Conservation (phyloP, 2,329 filamentous ascomycete genomes). For the Claviceps sorghi region DNA sequence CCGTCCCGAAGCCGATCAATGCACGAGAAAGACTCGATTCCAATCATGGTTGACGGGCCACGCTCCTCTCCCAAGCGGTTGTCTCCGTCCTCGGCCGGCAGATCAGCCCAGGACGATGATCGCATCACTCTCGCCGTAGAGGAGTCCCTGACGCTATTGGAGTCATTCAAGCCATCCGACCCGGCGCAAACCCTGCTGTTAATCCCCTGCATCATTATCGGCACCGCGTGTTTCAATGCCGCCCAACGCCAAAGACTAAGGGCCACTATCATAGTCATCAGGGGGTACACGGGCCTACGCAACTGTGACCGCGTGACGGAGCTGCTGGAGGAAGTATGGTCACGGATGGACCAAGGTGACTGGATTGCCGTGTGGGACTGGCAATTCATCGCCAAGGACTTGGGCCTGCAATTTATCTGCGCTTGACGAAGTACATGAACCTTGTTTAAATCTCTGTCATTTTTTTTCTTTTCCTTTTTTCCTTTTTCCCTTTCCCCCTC, state of each 20-base stretch:
- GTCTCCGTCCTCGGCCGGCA: constrained; percentile 33
- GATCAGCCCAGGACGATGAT: constrained; percentile 33
- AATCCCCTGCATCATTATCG: constrained; percentile 45
- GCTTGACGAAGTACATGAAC: constrained; percentile 14
- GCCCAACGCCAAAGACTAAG: constrained; percentile 38
- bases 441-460: background rate
- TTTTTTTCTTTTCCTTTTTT: too few relatives aligned
- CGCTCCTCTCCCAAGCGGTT: constrained; percentile 11
- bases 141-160: constrained; percentile 39
- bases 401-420: constrained; percentile 43
- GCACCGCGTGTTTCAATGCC: constrained; percentile 42
- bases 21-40: constrained; percentile 21
- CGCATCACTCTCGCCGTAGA: constrained; percentile 41
- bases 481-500: background rate
- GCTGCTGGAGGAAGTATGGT: constrained; percentile 45
- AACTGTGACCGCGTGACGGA: constrained; percentile 40
- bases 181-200: constrained; percentile 45
- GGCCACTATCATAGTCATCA: constrained; percentile 33
- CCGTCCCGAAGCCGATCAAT: constrained; percentile 26
- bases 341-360: constrained; percentile 41
- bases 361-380: constrained; percentile 50
- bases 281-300: constrained; percentile 44
- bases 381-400: constrained; percentile 38
- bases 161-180: constrained; percentile 41
- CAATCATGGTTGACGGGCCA: constrained; percentile 6